Percentiles rank a stretch among this genome's conserved stretches.
These are phyloP conservation scores for Aspergillus vadensis DNA, from an alignment of 2,329 filamentous ascomycete genomes.

Conservation along the genomic window DNA sequence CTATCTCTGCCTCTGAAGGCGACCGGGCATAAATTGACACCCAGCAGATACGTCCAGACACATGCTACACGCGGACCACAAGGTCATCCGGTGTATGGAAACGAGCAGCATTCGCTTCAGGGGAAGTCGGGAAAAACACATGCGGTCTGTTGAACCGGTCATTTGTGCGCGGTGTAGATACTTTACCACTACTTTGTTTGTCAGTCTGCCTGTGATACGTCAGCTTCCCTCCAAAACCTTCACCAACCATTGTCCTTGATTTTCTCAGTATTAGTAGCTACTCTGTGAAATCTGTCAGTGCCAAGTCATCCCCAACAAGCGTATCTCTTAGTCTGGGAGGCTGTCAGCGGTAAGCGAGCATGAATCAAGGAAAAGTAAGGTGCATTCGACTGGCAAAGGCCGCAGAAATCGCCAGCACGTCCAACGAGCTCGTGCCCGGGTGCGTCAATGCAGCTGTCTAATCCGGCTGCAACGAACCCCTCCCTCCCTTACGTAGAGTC, in stretches of 20 bases:
- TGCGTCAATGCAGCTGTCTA: not conserved
- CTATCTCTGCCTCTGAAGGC: not conserved
- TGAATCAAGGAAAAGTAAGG: not conserved
- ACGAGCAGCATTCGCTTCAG: conserved; percentile 81
- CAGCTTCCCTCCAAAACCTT: not conserved
- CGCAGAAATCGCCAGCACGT: not conserved
- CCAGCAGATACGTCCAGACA: conserved; percentile 8
- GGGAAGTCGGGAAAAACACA: conserved; percentile 88
- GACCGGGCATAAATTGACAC: not conserved
- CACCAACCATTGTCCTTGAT: not conserved
- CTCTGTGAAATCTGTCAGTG: not conserved
- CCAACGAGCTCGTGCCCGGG: not conserved
- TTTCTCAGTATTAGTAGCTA: not conserved
- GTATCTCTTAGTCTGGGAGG: not conserved
- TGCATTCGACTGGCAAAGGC: not conserved
- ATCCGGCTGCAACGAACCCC: not conserved
- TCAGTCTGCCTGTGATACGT: conserved; percentile 5
- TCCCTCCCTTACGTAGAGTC: not conserved
- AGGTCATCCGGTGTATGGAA: conserved; percentile 53
- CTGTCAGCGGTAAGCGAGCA: not conserved
- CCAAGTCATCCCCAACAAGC: not conserved
- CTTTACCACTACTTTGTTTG: no score
- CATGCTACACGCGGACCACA: conserved; percentile 16
- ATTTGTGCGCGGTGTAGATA: not conserved
- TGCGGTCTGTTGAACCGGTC: conserved; percentile 65